phyloP scores from a whole-genome alignment of 1,139 yeast species.

The Taphrina wiesneri region DNA sequence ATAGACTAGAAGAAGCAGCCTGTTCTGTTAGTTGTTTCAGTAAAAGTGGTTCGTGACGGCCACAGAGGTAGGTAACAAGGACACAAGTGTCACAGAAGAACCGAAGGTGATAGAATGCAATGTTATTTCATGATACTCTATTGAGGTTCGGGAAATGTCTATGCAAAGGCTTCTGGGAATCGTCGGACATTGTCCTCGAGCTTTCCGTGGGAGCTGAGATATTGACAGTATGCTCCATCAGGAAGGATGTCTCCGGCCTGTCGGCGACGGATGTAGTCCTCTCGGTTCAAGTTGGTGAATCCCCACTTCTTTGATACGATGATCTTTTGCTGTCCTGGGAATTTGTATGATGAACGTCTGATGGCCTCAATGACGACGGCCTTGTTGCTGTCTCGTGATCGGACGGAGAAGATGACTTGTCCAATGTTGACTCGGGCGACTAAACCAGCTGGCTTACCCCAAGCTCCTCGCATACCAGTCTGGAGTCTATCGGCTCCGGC shows the following conservation, averaged over 20 bases:
- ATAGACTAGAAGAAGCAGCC: too few species aligned
- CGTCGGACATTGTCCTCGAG: conserved; percentile 86
- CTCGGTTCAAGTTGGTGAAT: conserved; percentile 99
- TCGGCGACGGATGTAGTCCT: conserved; percentile 89
- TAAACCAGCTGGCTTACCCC: conserved; percentile 99
- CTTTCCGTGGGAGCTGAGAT: conserved; percentile 94
- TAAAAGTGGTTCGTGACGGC: too few species aligned
- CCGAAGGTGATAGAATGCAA: neutral
- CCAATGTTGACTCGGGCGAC: conserved; percentile 99
- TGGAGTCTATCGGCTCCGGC: conserved; percentile 99
- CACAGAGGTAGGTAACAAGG: neutral
- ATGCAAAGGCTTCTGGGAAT: conserved; percentile 68
- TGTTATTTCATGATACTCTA: neutral
- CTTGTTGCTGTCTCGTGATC: conserved; percentile 98
- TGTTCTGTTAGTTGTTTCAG: too few species aligned
- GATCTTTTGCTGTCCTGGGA: conserved; percentile 99
- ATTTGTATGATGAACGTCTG: conserved; percentile 99
- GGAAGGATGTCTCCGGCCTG: conserved; percentile 97
- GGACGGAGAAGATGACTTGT: conserved; percentile 95
- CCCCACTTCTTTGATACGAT: conserved; percentile 99
- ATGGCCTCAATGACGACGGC: conserved; percentile 97
- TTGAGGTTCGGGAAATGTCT: neutral
- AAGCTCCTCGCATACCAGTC: conserved; percentile 99
- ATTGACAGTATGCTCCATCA: conserved; percentile 99
- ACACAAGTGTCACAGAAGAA: neutral